Base-by-base conservation (phyloP, 805 yeast species). In the Pichia ethanolica region DNA sequence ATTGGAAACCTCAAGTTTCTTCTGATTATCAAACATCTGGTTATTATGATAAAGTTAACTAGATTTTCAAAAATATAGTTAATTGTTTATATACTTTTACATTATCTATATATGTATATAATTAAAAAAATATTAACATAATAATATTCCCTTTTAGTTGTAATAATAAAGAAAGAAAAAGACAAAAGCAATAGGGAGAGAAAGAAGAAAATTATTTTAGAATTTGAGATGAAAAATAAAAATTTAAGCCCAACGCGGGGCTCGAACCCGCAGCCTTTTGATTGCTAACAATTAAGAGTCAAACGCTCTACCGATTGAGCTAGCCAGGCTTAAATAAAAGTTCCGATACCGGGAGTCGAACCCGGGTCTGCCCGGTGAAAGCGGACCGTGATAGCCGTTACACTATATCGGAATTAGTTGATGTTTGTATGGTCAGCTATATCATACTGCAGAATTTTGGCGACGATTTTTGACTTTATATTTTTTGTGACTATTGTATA, bases 351-450 rank as follows among this genome's bases (percentile, higher is more conserved):
- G 71, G 70, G 71, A 67, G 65, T 67, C 62, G 71, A 67, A 67
- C 71, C 70, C 70, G 65, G 71, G 68, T 67, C 67, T 63, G 66
- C 67, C 70, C 67, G 70, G 70, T 67, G 71, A 67, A 69, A 67
- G 67, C 70, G 70, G 70, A 61, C 62, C 63, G 65, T 67, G 67
- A 69, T 66, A 65, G 64, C 71, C 70, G 65, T 66, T 66, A 67
- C 67, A 67, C 70, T 64, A 66, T 64, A 69, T 63, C 62, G 69
- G 70, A 66, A 42, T 9, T 42, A 36, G 48, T 49, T 44, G n/a
- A 30, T 20, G 9, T 3, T 32, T 13, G 4, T 28, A 26, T 13
- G 5, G 28, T 26, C n/a, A 14, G 4, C 25, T 7, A 27, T 13
- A 26, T 1, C 20, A 35, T 30, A 10, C 25, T 13, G 5, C 5